Evolutionary conservation across 2,329 filamentous ascomycete genomes (phyloP).

Genomic region (Intubia oerlemansii): DNA sequence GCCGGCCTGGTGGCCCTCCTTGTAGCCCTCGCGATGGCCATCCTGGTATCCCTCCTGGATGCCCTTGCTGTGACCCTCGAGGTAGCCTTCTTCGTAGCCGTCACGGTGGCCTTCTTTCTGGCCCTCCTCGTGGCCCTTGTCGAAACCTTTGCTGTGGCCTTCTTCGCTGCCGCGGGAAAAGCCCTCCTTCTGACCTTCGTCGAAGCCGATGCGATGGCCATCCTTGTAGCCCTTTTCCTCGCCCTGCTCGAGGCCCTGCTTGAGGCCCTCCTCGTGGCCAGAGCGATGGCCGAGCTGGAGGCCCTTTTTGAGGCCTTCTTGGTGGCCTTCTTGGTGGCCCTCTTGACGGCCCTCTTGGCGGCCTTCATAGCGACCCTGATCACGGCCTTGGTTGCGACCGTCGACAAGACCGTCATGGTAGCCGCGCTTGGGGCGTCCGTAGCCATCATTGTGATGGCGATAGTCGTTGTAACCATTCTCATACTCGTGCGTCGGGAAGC

Average conservation of each 20-base stretch:
- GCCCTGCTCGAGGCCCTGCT: neutral
- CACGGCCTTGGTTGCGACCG: no score
- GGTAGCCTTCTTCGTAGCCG: neutral
- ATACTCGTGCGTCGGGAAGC: no score
- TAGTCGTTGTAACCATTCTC: no score
- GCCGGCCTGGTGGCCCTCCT: conserved; percentile 1
- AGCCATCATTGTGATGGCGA: no score
- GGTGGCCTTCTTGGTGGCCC: neutral
- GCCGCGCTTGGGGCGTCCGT: no score
- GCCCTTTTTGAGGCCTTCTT: neutral
- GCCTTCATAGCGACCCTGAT: neutral
- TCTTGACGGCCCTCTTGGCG: neutral
- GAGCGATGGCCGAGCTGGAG: neutral
- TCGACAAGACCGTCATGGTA: no score
- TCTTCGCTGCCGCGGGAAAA: no score
- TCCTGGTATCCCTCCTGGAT: neutral
- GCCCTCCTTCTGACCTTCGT: neutral
- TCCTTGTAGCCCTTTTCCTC: neutral
- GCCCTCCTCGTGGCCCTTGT: no score
- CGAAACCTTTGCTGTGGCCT: no score
- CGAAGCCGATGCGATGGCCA: neutral
- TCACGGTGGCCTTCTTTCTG: neutral
- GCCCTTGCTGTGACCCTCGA: neutral
- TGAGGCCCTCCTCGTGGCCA: neutral
- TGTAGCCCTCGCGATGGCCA: neutral